These are phyloP conservation scores for Starmerella vitae DNA, from an alignment of 805 yeast genomes.

Conservation along the genomic window DNA sequence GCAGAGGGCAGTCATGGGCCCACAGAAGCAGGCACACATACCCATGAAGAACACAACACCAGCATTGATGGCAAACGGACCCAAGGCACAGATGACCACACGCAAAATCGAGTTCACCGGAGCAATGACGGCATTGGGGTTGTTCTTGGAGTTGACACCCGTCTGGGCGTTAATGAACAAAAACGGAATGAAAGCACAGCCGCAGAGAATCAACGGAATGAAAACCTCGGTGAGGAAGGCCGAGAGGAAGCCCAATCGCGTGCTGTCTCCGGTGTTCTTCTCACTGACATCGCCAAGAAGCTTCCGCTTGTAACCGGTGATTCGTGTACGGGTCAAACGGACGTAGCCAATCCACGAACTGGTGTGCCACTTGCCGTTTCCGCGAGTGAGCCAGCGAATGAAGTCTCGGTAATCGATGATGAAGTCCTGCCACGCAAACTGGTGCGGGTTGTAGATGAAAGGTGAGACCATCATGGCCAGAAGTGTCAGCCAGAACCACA, in stretches of 20 bases:
- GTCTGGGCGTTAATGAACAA: slow-evolving; percentile 75
- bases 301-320: slow-evolving; percentile 81
- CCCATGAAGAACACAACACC: slow-evolving; percentile 70
- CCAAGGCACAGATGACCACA: slow-evolving; percentile 50
- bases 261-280: slow-evolving; percentile 47
- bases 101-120: slow-evolving; percentile 50
- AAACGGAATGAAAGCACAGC: slow-evolving; percentile 58
- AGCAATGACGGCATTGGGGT: slow-evolving; percentile 19
- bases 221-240: slow-evolving; percentile 67
- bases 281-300: slow-evolving; percentile 54
- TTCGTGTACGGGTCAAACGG: slow-evolving; percentile 67
- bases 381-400: slow-evolving; percentile 74
- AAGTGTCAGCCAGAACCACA: slow-evolving; percentile 96
- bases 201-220: slow-evolving; percentile 57
- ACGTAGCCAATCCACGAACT: slow-evolving; percentile 73
- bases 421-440: slow-evolving; percentile 91
- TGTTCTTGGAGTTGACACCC: slow-evolving; percentile 40
- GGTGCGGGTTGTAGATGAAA: slow-evolving; percentile 93
- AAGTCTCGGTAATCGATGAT: slow-evolving; percentile 92
- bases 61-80: slow-evolving; percentile 79
- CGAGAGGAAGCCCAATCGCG: slow-evolving; percentile 67
- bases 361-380: slow-evolving; percentile 50
- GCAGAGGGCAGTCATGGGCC: slow-evolving; percentile 87
- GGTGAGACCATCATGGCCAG: slow-evolving; percentile 84
- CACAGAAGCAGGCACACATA: slow-evolving; percentile 89